Evolutionary conservation across 2,329 filamentous ascomycete species (phyloP).

Genomic region (Cercospora sp.): DNA sequence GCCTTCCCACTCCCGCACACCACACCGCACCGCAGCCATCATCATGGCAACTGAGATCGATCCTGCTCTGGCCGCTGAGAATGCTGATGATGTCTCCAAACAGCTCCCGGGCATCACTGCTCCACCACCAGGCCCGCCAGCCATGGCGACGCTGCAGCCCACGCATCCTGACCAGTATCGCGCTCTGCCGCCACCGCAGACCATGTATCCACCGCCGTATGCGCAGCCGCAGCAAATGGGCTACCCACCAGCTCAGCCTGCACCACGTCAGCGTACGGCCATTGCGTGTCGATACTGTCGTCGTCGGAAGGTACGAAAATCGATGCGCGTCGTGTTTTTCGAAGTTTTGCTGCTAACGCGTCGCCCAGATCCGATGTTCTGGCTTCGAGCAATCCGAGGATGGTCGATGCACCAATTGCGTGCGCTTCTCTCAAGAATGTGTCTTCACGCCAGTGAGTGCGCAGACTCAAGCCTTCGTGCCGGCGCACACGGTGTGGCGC

Average conservation of each 20-base stretch:
- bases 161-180: slow-evolving; percentile 49
- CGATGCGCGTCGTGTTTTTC: slow-evolving; percentile 5
- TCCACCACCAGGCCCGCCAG: slow-evolving; percentile 14
- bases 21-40: slow-evolving; percentile 2
- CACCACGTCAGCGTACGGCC: slow-evolving; percentile 61
- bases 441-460: slow-evolving; percentile 75
- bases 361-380: slow-evolving; percentile 68
- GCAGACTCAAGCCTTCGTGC: slow-evolving; percentile 73
- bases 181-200: slow-evolving; percentile 47
- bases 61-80: slow-evolving; percentile 31
- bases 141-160: slow-evolving; percentile 50
- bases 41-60: slow-evolving; percentile 37
- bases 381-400: slow-evolving; percentile 72
- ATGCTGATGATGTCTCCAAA: slow-evolving; percentile 32
- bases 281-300: slow-evolving; percentile 63
- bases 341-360: background rate
- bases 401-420: slow-evolving; percentile 71
- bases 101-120: slow-evolving; percentile 42
- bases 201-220: slow-evolving; percentile 48
- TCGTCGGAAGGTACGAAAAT: slow-evolving; percentile 55
- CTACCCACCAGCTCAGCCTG: slow-evolving; percentile 49
- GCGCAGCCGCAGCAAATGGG: slow-evolving; percentile 46
- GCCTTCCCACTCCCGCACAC: slow-evolving; percentile 14
- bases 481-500: slow-evolving; percentile 66
- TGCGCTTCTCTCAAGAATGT: slow-evolving; percentile 73